Percentiles rank a stretch among this genome's conserved stretches.
These are phyloP conservation scores for Tillandsia fasciculata DNA, from an alignment of 176 grass and related monocot species.

Conservation along the genomic window DNA sequence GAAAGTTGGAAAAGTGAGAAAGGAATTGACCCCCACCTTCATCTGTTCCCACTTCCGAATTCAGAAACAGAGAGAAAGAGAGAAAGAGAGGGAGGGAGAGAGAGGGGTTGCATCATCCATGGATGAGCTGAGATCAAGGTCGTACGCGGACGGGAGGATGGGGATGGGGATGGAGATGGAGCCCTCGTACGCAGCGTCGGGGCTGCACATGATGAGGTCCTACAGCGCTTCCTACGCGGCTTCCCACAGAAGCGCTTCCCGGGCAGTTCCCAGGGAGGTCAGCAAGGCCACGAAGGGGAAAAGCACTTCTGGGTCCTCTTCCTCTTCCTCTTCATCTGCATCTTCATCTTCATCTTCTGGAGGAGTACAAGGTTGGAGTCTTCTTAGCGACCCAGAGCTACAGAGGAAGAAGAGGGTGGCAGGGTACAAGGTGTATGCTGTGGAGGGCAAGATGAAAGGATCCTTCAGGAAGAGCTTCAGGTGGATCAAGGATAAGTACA, in stretches of 20 bases:
- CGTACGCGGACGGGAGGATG: conserved; percentile 16
- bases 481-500: conserved; percentile 75
- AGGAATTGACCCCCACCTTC: no score
- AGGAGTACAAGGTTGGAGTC: conserved; percentile 17
- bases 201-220: conserved; percentile 31
- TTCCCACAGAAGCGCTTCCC: conserved; percentile 12
- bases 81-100: no score
- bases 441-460: conserved; percentile 64
- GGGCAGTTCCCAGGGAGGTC: conserved; percentile 1
- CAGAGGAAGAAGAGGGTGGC: conserved; percentile 82
- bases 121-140: conserved; percentile 20
- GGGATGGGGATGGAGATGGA: conserved; percentile 4
- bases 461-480: conserved; percentile 62
- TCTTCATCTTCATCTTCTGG: neutral
- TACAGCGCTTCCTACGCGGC: conserved; percentile 53
- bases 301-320: conserved; percentile 27
- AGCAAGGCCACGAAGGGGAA: conserved; percentile 21
- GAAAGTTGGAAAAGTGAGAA: no score
- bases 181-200: neutral
- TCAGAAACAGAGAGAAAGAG: no score
- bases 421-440: conserved; percentile 60
- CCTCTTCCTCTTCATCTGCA: conserved; percentile 40
- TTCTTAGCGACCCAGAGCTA: conserved; percentile 57
- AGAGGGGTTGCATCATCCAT: neutral
- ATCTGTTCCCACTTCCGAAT: no score